A percentile compares a stretch with the other conserved stretches of the same genome.
These are phyloP conservation scores for Starmerella geochares DNA, from an alignment of 805 yeast genomes.

Conservation along the genomic window DNA sequence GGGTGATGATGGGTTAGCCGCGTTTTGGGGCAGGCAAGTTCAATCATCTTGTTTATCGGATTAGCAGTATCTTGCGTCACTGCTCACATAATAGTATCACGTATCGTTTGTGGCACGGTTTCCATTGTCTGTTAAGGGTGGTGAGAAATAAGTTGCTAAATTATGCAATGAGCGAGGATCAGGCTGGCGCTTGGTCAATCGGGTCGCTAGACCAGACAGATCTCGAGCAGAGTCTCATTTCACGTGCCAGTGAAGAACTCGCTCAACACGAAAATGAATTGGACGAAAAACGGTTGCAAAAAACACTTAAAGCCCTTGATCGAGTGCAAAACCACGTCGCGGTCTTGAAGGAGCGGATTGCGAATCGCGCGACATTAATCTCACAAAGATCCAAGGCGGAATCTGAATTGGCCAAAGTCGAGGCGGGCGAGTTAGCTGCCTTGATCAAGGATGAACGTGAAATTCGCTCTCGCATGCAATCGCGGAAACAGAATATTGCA, in stretches of 20 bases:
- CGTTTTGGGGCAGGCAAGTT: no score
- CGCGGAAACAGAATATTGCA: slow-evolving; percentile 21
- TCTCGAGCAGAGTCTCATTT: slow-evolving; percentile 63
- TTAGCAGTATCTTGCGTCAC: not conserved
- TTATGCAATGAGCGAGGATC: not conserved
- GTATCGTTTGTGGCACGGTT: not conserved
- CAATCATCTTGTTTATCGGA: not conserved
- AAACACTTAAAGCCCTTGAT: slow-evolving; percentile 43
- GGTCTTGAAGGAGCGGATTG: slow-evolving; percentile 40
- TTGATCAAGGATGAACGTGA: slow-evolving; percentile 55
- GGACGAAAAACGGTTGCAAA: slow-evolving; percentile 65
- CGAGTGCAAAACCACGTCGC: slow-evolving; percentile 39
- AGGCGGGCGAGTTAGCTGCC: slow-evolving; percentile 43
- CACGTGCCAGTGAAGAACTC: slow-evolving; percentile 46
- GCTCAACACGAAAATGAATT: slow-evolving; percentile 55
- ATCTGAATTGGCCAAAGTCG: slow-evolving; percentile 45
- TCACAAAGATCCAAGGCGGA: slow-evolving; percentile 49
- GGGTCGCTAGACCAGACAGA: slow-evolving; percentile 66
- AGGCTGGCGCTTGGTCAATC: slow-evolving; percentile 8
- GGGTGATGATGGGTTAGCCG: no score
- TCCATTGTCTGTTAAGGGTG: not conserved
- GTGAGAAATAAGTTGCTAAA: not conserved
- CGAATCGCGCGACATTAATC: slow-evolving; percentile 49
- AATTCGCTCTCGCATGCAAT: slow-evolving; percentile 40
- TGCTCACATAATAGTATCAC: not conserved